Base-by-base conservation (phyloP, 768 basidiomycete species). In the Lyophyllum decastes region DNA sequence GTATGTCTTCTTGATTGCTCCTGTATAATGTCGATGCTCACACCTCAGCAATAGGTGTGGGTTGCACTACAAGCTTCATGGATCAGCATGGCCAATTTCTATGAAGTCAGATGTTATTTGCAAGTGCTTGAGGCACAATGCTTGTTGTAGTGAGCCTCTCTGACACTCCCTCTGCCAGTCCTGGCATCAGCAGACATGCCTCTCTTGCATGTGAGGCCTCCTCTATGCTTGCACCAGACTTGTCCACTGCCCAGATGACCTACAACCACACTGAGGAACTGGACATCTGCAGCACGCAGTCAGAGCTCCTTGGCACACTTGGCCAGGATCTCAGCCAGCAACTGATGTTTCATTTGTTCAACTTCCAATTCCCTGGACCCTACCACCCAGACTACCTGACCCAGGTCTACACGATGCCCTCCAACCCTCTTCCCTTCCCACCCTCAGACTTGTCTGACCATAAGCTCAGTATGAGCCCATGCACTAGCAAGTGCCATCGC, bases 41-140 rank as follows among this genome's bases (percentile, higher is more conserved):
- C 35, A 21, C 22, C 33, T 52, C 41, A 54, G 49, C 21, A 55
- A 35, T 56, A 92, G 90, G 30, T 93, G 92, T 61, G 91, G 91
- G 4, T 70, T 93, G 8, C 93, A 93, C 66, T 91, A 90, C 74
- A 94, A 94, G 70, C 76, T 94, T 2, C 90, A 93, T 70, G 92
- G 92, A 17, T 87, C 91, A 19, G 86, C 89, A 1, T 86, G 92
- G 25, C 92, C 92, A 1, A 91, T 93, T 59, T 91, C 89, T 9
- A 93, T 94, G 92, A 94, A 94, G 70, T 92, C 90, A 4, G 92
- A 94, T 61, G 86, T 92, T 34, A 92, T 94, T 62, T 88, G 92
- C 59, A 94, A 94, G 68, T 86, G 92, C 38, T 90, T 91, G 2
- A 79, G 92, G 1, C 90, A 92, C 63, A 90, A 93, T 58, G 87